Evolutionary conservation across 352 stramenopile species (phyloP), one percentile per base, ranked within the genome.

Genomic region (Globisporangium paddicum): DNA sequence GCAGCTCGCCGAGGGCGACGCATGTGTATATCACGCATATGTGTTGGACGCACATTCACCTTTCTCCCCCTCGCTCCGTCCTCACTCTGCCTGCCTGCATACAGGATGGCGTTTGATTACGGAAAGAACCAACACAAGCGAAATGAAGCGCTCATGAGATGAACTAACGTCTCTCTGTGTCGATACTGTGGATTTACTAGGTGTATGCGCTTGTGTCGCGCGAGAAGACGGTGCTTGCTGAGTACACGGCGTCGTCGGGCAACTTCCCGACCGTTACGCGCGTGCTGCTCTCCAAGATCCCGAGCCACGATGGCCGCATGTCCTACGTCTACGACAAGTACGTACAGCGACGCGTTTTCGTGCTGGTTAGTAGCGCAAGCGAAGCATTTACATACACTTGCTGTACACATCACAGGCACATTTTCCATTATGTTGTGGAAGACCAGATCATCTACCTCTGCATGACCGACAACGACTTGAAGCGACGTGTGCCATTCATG

Each of bases 221-320:
- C 23, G 93, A 98, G 64, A 98, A 98, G 77, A 98, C 92, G n/a
- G 96, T 99, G 44, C 77, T 99, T 40, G 93, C 96, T 38, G 97
- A 99, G 77, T 98, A 98, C 71, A 99, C 96, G 16, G 86, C 88
- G 46, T 93, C 91, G 25, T 97, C 89, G 11, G 96, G 96, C 45
- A 99, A 99, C 72, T 99, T 99, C 67, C 96, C 96, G 10, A 99
- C 96, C 0, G 95, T 99, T 8, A 99, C 97, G 41, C 81, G 97
- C 63, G 91, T 99, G 55, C 74, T 99, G 25, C 75, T 99, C 30
- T 86, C 86, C 60, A 99, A 99, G 69, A 99, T 99, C 72, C 91
- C 93, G 21, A 64, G 68, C 25, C 68, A 84, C 19, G 87, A 99
- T 79, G 86, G 91, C 9, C 93, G 96, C 72, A 98, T 98, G 96